Evolutionary conservation across 164 flowering plant species (phyloP).

Genomic region (Protea cynaroides): DNA sequence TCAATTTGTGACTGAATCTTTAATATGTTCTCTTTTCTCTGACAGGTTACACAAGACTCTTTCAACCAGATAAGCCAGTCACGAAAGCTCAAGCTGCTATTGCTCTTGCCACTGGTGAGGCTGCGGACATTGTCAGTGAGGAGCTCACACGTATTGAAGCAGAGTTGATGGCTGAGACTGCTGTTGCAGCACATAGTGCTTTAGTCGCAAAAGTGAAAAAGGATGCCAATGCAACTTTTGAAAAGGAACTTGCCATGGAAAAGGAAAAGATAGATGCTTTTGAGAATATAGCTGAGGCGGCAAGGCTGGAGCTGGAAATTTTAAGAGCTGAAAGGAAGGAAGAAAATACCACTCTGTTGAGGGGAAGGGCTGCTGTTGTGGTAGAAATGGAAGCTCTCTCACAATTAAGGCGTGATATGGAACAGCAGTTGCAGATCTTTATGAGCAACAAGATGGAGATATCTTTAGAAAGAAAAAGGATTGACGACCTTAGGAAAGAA

Average conservation of each 20-base stretch:
- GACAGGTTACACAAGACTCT: constrained; percentile 87
- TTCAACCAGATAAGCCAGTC: constrained; percentile 95
- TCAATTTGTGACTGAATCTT: background rate
- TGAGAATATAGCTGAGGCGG: constrained; percentile 86
- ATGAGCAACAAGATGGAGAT: constrained; percentile 69
- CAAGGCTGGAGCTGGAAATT: constrained; percentile 62
- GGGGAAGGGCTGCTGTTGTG: constrained; percentile 67
- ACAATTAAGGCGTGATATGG: constrained; percentile 64
- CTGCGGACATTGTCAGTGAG: constrained; percentile 78
- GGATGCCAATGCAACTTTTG: constrained; percentile 71
- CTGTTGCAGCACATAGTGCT: constrained; percentile 84
- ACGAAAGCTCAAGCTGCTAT: constrained; percentile 97
- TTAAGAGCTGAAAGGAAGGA: constrained; percentile 63
- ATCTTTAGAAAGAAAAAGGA: constrained; percentile 74
- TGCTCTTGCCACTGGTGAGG: constrained; percentile 85
- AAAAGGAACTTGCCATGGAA: constrained; percentile 67
- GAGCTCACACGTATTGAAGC: constrained; percentile 99
- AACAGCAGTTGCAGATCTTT: constrained; percentile 73
- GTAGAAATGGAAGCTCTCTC: constrained; percentile 85
- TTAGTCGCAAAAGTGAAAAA: constrained; percentile 88
- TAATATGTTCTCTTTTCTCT: background rate
- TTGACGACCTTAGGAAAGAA: constrained; percentile 55
- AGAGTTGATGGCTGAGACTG: constrained; percentile 88
- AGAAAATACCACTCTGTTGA: constrained; percentile 49
- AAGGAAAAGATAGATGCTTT: constrained; percentile 68